A percentile compares a stretch with the other conserved stretches of the same genome.
phyloP scores from a whole-genome alignment of 345 rosid genomes.

The Theobroma cacao region DNA sequence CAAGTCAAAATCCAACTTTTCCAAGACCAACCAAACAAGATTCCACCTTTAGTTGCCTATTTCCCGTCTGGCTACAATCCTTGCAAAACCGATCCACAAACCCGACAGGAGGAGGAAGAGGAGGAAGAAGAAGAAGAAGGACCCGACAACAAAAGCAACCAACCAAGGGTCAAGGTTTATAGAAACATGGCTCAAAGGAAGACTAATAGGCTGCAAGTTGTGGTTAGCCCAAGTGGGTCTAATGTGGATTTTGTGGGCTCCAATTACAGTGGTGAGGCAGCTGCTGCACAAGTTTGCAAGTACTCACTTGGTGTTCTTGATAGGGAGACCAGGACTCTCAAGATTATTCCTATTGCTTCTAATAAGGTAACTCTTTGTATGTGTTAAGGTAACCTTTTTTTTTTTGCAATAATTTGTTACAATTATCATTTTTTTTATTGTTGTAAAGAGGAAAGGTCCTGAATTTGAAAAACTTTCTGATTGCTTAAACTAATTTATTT shows the following conservation, averaged over 20 bases:
- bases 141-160: background rate
- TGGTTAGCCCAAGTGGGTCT: conserved; percentile 60
- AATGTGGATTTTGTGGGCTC: conserved; percentile 73
- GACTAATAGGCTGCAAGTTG: conserved; percentile 57
- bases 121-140: background rate
- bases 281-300: conserved; percentile 54
- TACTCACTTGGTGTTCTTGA: conserved; percentile 73
- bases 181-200: conserved; percentile 35
- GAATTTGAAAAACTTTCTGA: background rate
- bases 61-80: conserved; percentile 76
- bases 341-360: conserved; percentile 68
- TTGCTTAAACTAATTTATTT: background rate
- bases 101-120: background rate
- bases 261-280: conserved; percentile 63
- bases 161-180: conserved; percentile 41
- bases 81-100: background rate
- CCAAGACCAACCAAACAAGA: conserved; percentile 40
- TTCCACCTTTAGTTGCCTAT: conserved; percentile 68
- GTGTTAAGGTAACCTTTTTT: background rate
- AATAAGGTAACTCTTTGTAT: conserved; percentile 50
- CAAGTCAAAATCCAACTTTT: conserved; percentile 38
- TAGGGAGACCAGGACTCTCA: conserved; percentile 55
- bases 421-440: background rate
- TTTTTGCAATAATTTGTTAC: background rate
- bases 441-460: background rate